phyloP scores from a whole-genome alignment of 768 basidiomycete genomes.

The button mushroom (Agaricus bisporus) region DNA sequence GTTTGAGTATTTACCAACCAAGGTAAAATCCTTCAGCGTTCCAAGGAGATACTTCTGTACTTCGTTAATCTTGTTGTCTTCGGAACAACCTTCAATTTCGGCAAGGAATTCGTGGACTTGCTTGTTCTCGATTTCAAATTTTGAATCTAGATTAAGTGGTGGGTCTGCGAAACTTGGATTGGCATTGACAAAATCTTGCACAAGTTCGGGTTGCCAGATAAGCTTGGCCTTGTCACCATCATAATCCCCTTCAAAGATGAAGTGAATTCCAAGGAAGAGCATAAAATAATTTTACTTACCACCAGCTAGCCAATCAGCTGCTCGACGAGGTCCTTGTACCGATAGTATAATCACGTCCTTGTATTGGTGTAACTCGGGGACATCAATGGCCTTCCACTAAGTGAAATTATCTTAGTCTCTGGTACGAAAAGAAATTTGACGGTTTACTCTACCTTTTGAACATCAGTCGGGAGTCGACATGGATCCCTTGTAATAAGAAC shows the following conservation, averaged over 20 bases:
- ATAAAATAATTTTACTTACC: slow-evolving; percentile 28
- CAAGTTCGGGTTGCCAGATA: slow-evolving; percentile 54
- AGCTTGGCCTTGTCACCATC: slow-evolving; percentile 60
- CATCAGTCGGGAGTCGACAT: slow-evolving; percentile 66
- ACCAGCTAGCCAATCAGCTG: slow-evolving; percentile 59
- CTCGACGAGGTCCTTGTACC: slow-evolving; percentile 45
- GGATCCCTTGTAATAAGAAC: slow-evolving; percentile 60
- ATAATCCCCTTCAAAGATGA: slow-evolving; percentile 47
- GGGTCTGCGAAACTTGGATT: slow-evolving; percentile 39
- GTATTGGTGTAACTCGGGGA: slow-evolving; percentile 39
- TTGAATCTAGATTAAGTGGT: slow-evolving; percentile 34
- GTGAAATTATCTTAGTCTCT: neutral
- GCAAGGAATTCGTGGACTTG: slow-evolving; percentile 37
- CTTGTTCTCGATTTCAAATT: slow-evolving; percentile 38
- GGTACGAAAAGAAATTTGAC: neutral
- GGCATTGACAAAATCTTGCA: slow-evolving; percentile 49
- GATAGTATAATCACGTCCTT: slow-evolving; percentile 56
- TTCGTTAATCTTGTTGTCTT: slow-evolving; percentile 23
- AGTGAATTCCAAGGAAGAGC: neutral
- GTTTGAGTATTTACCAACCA: slow-evolving; percentile 49
- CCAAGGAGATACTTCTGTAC: slow-evolving; percentile 48
- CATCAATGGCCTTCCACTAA: slow-evolving; percentile 53
- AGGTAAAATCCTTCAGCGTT: slow-evolving; percentile 34
- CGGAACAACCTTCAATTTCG: slow-evolving; percentile 16
- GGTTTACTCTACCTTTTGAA: slow-evolving; percentile 43